Evolutionary conservation across 176 grass and related monocot genomes (phyloP).

Genomic region (Echinochloa phyllopogon): DNA sequence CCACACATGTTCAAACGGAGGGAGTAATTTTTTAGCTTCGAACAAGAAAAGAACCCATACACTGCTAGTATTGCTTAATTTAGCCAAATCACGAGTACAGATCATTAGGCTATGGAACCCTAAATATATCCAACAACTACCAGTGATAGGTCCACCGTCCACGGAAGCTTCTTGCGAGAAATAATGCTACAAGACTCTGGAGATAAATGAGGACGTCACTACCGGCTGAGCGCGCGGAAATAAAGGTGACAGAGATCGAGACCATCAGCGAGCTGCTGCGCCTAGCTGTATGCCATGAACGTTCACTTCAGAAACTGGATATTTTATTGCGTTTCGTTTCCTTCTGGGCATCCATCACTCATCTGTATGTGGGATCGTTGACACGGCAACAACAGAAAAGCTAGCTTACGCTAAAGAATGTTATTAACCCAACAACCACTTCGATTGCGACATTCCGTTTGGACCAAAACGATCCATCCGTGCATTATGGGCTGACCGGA

Average conservation of each 20-base stretch:
- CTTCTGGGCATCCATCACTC: background rate
- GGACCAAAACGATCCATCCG: background rate
- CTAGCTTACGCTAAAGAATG: background rate
- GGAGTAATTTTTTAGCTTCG: background rate
- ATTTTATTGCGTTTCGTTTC: background rate
- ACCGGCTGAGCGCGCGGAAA: conserved; percentile 9
- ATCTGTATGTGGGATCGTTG: background rate
- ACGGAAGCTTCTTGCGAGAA: conserved; percentile 13
- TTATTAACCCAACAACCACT: conserved; percentile 37
- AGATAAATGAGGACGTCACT: conserved; percentile 16
- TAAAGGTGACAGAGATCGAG: conserved; percentile 16
- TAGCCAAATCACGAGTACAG: background rate
- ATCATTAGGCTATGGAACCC: background rate
- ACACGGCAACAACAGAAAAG: conserved; percentile 6
- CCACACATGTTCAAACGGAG: background rate
- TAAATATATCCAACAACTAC: background rate
- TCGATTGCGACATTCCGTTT: conserved; percentile 31
- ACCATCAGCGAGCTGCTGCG: conserved; percentile 10
- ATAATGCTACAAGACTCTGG: background rate
- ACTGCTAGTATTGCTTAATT: background rate
- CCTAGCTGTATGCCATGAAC: conserved; percentile 36
- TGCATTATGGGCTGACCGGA: background rate
- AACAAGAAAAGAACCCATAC: background rate
- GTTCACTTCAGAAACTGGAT: background rate
- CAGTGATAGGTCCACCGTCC: background rate